Conservation (phyloP, 1,139 yeast species). For the Casaregolazyma suthepensis region DNA sequence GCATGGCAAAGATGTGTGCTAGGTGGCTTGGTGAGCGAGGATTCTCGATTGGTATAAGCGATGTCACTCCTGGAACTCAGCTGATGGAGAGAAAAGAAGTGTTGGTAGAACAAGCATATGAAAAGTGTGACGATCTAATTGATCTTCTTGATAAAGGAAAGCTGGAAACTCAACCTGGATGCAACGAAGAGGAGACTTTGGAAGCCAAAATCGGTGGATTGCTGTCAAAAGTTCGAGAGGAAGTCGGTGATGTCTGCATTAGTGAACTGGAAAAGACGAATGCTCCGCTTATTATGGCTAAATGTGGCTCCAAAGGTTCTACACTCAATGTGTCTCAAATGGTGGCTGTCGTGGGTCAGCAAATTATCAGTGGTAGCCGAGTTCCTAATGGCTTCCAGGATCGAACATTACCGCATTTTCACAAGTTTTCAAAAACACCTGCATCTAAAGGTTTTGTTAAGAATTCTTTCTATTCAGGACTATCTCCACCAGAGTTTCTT, state of each 20-base stretch:
- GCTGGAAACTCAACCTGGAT: slow-evolving; percentile 97
- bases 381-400: slow-evolving; percentile 99
- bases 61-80: slow-evolving; percentile 87
- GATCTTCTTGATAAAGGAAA: slow-evolving; percentile 74
- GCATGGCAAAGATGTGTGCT: slow-evolving; percentile 98
- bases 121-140: slow-evolving; percentile 88
- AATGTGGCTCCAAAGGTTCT: slow-evolving; percentile 99
- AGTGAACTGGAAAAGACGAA: slow-evolving; percentile 82
- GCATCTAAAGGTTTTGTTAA: slow-evolving; percentile 97
- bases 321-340: slow-evolving; percentile 96
- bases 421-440: slow-evolving; percentile 93
- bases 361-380: slow-evolving; percentile 96
- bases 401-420: slow-evolving; percentile 94
- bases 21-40: slow-evolving; percentile 92
- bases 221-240: slow-evolving; percentile 94
- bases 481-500: slow-evolving; percentile 92
- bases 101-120: slow-evolving; percentile 87
- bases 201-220: slow-evolving; percentile 97
- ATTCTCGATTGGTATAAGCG: slow-evolving; percentile 94
- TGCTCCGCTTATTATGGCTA: slow-evolving; percentile 98
- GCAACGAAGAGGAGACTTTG: slow-evolving; percentile 95
- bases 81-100: slow-evolving; percentile 74
- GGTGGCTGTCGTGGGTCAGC: slow-evolving; percentile 99
- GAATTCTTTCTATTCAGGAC: slow-evolving; percentile 89
- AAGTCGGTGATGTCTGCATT: slow-evolving; percentile 97